Conservation (phyloP, 164 flowering plant genomes). For the Berberis vulgaris region DNA sequence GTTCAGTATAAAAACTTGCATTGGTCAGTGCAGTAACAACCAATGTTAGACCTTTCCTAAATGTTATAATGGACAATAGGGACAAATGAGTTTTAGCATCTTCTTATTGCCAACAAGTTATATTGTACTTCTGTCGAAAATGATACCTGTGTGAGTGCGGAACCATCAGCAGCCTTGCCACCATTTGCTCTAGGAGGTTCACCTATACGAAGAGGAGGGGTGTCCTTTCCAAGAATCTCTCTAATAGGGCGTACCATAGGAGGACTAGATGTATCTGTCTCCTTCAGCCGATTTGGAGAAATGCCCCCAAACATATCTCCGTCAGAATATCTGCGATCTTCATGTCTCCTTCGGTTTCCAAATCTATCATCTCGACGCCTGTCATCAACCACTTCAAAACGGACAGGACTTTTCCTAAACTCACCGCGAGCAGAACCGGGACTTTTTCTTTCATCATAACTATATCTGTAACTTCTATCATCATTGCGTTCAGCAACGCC, state of each 20-base stretch:
- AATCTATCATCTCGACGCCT: constrained; percentile 89
- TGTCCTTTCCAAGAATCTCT: constrained; percentile 85
- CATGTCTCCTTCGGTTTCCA: constrained; percentile 64
- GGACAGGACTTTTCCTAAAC: constrained; percentile 62
- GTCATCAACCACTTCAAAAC: constrained; percentile 70
- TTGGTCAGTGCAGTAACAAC: too few species aligned
- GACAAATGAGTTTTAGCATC: neutral
- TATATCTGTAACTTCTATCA: constrained; percentile 32
- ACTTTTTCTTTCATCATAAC: constrained; percentile 55
- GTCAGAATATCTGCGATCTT: constrained; percentile 48
- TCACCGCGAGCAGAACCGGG: constrained; percentile 68
- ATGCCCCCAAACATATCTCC: constrained; percentile 51
- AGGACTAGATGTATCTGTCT: constrained; percentile 50
- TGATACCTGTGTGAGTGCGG: constrained; percentile 47
- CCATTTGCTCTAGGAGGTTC: constrained; percentile 82
- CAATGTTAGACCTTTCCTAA: too few species aligned
- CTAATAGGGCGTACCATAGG: constrained; percentile 82
- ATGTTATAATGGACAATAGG: too few species aligned
- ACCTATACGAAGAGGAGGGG: constrained; percentile 60
- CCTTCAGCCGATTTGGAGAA: constrained; percentile 49
- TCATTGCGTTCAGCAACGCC: constrained; percentile 64
- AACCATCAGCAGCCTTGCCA: constrained; percentile 38
- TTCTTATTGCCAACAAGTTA: neutral
- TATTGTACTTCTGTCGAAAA: constrained; percentile 2
- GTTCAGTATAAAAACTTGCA: too few species aligned